Base-by-base conservation (phyloP, 805 yeast species). In the Myxozyma vanderwaltii region DNA sequence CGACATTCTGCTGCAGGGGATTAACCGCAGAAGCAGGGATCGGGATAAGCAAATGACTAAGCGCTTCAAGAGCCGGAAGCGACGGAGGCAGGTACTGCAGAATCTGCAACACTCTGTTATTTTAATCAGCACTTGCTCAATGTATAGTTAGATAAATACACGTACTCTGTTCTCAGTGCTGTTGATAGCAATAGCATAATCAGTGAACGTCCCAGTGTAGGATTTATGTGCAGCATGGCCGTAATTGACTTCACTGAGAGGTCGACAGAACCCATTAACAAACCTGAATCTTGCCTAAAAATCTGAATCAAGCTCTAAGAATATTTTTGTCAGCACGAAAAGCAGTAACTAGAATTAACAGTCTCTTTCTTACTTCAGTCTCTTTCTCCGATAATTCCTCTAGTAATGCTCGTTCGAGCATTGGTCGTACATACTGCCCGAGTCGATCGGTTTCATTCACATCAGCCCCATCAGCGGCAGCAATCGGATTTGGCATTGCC, bases 21-120 rank as follows among this genome's bases (percentile, higher is more conserved):
- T 31, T 17, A 19, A 13, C 19, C 23, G 52, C n/a, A 17, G 38
- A 10, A 33, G 13, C 46, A 31, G 48, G 27, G 17, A 36, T 43
- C n/a, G 43, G n/a, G 36, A 46, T 24, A 31, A 60, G 31, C 23
- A 48, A n/a, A 31, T 44, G 46, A 33, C 53, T 56, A 35, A 60
- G 27, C 26, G 53, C 52, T 27, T 60, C 64, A 27, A 60, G 61
- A 10, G 54, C 64, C 4, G 55, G 53, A 27, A 60, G 33, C 40
- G 64, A 51, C 12, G 61, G 61, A 10, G 64, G 64, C 2, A 60
- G 40, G 40, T 48, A 49, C 23, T 56, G 61, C 44, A 60, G n/a
- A 13, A 53, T 39, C 21, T 60, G 57, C 43, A 60, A 41, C 8
- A 60, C 59, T 4, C 64, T 60, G 36, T 40, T 31, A 26, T 24